Percentiles rank a stretch among this genome's conserved stretches.
phyloP scores from a whole-genome alignment of 306 rosid species.

The Inga oerstediana region DNA sequence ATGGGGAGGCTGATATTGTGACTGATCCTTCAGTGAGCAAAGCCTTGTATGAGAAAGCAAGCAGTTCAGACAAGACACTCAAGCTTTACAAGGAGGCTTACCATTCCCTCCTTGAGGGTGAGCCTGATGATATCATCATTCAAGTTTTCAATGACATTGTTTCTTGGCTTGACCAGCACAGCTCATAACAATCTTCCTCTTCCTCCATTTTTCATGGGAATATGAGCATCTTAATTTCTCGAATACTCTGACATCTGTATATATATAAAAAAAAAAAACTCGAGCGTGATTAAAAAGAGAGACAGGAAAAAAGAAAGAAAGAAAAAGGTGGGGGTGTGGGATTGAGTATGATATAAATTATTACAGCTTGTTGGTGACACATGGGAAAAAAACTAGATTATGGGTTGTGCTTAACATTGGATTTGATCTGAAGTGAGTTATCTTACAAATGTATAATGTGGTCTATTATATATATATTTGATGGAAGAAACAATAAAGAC shows the following conservation, averaged over 20 bases:
- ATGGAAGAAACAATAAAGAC: not conserved
- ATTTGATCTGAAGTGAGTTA: too few species aligned
- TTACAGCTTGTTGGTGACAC: not conserved
- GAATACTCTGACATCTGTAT: not conserved
- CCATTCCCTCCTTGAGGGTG: slow-evolving; percentile 94
- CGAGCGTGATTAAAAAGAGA: not conserved
- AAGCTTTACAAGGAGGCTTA: slow-evolving; percentile 73
- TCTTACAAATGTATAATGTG: too few species aligned
- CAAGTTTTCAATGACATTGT: slow-evolving; percentile 64
- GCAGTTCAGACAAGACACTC: slow-evolving; percentile 74
- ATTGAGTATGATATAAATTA: not conserved
- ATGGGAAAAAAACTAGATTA: not conserved
- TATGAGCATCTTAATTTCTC: not conserved
- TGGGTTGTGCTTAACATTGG: not conserved
- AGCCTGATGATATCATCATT: slow-evolving; percentile 73
- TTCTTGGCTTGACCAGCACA: slow-evolving; percentile 77
- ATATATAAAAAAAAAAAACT: not conserved
- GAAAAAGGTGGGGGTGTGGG: not conserved
- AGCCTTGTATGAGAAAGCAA: slow-evolving; percentile 75
- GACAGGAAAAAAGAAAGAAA: not conserved
- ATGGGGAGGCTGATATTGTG: slow-evolving; percentile 85
- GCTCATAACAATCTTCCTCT: slow-evolving; percentile 27
- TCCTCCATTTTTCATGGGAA: slow-evolving; percentile 2
- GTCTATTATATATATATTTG: too few species aligned
- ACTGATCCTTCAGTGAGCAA: slow-evolving; percentile 95